phyloP scores from a whole-genome alignment of 2,329 filamentous ascomycete species.

The Neonectria coccinea region DNA sequence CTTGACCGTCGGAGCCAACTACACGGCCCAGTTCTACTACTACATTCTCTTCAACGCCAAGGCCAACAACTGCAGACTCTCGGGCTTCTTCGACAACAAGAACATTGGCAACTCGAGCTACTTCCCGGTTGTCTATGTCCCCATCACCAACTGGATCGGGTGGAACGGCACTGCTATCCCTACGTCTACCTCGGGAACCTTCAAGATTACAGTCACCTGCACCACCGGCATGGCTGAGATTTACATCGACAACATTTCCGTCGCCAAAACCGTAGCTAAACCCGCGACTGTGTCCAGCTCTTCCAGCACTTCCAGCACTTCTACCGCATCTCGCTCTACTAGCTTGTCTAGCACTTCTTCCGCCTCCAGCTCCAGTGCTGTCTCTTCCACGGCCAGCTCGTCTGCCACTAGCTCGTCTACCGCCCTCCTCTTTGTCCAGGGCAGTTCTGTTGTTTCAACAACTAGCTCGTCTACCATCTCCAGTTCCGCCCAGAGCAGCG shows the following conservation, averaged over 20 bases:
- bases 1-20: background rate
- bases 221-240: background rate
- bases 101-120: constrained; percentile 18
- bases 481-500: too few species aligned
- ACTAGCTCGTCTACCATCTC: too few species aligned
- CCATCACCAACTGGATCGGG: background rate
- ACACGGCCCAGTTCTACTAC: constrained; percentile 14
- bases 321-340: background rate
- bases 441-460: too few species aligned
- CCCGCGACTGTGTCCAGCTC: background rate
- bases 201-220: background rate
- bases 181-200: background rate
- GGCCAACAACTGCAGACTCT: constrained; percentile 18
- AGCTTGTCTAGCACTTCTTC: background rate
- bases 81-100: constrained; percentile 3
- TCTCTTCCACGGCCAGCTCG: background rate
- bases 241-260: background rate
- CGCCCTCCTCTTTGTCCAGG: too few species aligned
- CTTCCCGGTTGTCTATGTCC: constrained; percentile 4
- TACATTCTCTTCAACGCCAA: constrained; percentile 5
- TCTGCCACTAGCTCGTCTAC: too few species aligned
- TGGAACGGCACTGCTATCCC: too few species aligned
- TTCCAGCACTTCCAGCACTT: background rate
- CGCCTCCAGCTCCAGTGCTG: background rate
- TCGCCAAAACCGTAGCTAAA: background rate